Evolutionary conservation across 208 protist genomes (phyloP), one percentile per base, ranked within the genome.

Genomic region (Willaertia magna): DNA sequence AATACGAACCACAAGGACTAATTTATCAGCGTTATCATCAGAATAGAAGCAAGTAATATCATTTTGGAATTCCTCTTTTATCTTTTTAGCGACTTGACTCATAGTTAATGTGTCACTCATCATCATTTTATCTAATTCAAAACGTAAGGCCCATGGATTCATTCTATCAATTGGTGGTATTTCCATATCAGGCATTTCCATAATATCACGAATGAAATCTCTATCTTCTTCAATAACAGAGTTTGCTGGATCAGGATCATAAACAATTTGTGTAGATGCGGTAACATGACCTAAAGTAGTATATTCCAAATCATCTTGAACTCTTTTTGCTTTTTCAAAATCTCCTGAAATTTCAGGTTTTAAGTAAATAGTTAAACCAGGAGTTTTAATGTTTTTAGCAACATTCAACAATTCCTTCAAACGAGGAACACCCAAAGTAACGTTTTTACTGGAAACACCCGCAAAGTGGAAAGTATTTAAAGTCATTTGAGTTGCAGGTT

Each of bases 401-500:
- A 99, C 93, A 88, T 99, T 99, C 85, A 99, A 97, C 74, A 99
- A 90, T 92, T 99, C 98, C 76, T 98, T 95, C 75, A 99, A 92
- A 43, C 99, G 96, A 39, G 98, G 99, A 44, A 99, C 97, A 90
- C 99, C 99, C 42, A 99, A 95, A 7, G 98, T 99, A 39, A 99
- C 98, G 90, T 99, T 99, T 91, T 99, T 99, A 74, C 94, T 93
- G 9, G 96, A 98, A 79, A 99, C 97, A 90, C 98, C 99, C 49
- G 99, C 99, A 89, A 97, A 98, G 93, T 99, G 99, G 93, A 99
- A 99, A 46, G 98, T 99, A 91, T 99, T 99, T 7, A 99, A 93
- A 16, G 99, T 99, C 98, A 99, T 99, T 91, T 99, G 98, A 78
- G 99, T 99, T 2, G 98, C 97, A 20, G 98, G 98, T 91, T 99